Base-by-base conservation (phyloP, 805 yeast species). In the Candida andamanensis region DNA sequence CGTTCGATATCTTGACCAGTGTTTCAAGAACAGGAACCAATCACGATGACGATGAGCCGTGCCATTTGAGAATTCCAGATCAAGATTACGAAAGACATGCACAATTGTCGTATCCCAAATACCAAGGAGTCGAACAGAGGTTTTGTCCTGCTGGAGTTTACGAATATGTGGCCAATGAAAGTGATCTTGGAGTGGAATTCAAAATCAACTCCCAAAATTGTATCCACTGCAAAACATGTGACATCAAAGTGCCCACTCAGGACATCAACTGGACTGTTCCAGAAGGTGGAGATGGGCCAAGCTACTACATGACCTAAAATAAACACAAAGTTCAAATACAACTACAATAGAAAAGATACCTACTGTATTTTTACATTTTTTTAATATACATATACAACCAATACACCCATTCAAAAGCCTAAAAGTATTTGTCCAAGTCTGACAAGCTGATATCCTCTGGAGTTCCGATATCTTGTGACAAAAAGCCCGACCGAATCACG, bases 101-200 rank as follows among this genome's bases (percentile, higher is more conserved):
- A 0, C 69, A 71, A 24, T 60, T 56, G 10, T 64, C 86, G 16
- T 92, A 74, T 60, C 87, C 90, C 9, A 76, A 70, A 43, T 92
- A 65, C 63, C 67, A 84, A 55, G 98, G 98, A 14, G 69, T 92
- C 14, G 98, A 92, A 58, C 80, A 77, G 50, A 68, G 94, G 40
- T 92, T 92, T 67, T 92, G 98, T 52, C 98, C 98, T 3, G 98
- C 98, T 15, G 98, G 98, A 15, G 98, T 92, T 9, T 92, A 92
- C 58, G 98, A 92, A 61, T 92, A 85, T 50, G 54, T 78, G n/a
- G 79, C 80, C 41, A 92, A 84, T 52, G 81, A 74, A 32, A 49
- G 51, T 6, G 63, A 69, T 19, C 45, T 69, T 21, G 92, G 92
- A 4, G 92, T 86, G 12, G 74, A 78, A 50, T 90, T 92, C 62